Evolutionary conservation across 257 asterid genomes (phyloP).

Genomic region (Nicotiana benthamiana): DNA sequence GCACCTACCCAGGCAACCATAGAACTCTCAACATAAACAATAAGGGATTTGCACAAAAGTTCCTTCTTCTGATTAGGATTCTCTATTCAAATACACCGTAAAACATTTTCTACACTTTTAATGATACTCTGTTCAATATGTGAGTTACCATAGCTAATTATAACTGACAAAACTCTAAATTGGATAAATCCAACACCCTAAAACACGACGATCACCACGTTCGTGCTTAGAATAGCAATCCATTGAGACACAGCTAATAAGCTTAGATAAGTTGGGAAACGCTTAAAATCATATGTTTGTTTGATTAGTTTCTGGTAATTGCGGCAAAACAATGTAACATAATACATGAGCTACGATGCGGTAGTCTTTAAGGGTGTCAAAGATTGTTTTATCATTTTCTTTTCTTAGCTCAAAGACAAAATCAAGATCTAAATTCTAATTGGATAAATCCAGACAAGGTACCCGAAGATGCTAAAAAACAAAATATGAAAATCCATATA

Average conservation of each 20-base stretch:
- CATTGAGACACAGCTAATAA: not conserved
- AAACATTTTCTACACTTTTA: not conserved
- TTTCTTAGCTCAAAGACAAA: not conserved
- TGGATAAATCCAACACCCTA: not conserved
- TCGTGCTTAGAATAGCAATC: not conserved
- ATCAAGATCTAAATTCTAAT: not conserved
- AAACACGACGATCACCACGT: not conserved
- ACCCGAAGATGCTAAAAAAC: not conserved
- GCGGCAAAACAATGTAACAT: not conserved
- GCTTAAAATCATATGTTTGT: not conserved
- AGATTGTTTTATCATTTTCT: not conserved
- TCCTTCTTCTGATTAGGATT: not conserved
- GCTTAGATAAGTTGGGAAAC: not conserved
- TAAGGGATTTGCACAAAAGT: not conserved
- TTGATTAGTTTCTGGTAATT: not conserved
- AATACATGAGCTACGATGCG: not conserved
- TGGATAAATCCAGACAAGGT: not conserved
- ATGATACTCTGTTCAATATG: not conserved
- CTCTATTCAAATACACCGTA: not conserved
- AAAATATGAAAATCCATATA: not conserved
- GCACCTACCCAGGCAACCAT: not conserved
- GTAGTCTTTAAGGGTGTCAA: not conserved
- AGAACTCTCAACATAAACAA: not conserved
- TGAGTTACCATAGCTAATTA: not conserved
- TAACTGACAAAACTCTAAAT: not conserved